Percentiles rank a stretch among this genome's conserved stretches.
Evolutionary conservation across 2,329 filamentous ascomycete species (phyloP).

Genomic region (Alternaria longipes): DNA sequence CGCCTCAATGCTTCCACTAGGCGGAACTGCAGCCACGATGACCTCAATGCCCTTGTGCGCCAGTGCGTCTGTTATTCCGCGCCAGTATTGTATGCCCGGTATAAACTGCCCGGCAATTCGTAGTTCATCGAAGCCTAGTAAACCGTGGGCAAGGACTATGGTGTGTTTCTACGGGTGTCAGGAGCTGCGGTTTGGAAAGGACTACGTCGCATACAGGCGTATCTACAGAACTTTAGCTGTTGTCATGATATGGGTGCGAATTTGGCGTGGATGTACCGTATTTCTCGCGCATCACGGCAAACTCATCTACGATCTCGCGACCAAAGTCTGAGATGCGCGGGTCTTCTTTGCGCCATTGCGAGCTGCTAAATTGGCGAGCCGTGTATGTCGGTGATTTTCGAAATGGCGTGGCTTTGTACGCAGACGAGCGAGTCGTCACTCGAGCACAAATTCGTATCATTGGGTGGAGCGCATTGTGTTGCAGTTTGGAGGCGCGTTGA

Average conservation of each 20-base stretch:
- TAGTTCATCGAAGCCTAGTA: conserved; percentile 71
- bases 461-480: conserved; percentile 31
- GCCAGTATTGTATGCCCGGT: conserved; percentile 71
- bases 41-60: conserved; percentile 66
- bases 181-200: conserved; percentile 40
- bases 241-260: not conserved
- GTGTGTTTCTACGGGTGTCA: conserved; percentile 57
- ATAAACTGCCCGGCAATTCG: conserved; percentile 62
- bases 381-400: conserved; percentile 4
- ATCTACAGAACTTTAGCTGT: conserved; percentile 37
- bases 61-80: conserved; percentile 68
- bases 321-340: conserved; percentile 63
- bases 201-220: conserved; percentile 38
- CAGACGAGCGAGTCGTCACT: conserved; percentile 38
- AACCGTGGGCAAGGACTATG: conserved; percentile 71
- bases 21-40: conserved; percentile 68
- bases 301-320: conserved; percentile 67
- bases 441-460: conserved; percentile 45
- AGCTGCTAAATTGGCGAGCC: conserved; percentile 35
- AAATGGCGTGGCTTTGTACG: not conserved
- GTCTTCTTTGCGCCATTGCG: conserved; percentile 50
- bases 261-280: conserved; percentile 58
- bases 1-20: conserved; percentile 67
- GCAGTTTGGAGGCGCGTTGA: conserved; percentile 14
- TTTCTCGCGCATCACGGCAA: conserved; percentile 64